Evolutionary conservation across 73 alveolate genomes (phyloP).

Genomic region (Tetrahymena thermophila): DNA sequence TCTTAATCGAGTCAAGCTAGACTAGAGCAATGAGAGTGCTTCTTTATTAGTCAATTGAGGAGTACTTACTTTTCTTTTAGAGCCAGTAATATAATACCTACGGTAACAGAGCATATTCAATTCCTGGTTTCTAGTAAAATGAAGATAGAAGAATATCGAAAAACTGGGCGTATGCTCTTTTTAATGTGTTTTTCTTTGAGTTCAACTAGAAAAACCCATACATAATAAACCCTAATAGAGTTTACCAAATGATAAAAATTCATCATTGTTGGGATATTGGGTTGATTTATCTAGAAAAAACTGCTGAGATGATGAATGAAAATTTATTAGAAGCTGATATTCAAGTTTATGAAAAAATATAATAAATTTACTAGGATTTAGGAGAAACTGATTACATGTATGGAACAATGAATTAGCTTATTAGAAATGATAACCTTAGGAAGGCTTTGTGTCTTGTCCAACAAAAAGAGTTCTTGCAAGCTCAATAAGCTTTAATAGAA

Average conservation of each 20-base stretch:
- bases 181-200: background rate
- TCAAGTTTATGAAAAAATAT: background rate
- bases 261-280: background rate
- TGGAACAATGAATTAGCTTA: background rate
- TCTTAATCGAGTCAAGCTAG: background rate
- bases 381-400: background rate
- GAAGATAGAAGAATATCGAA: background rate
- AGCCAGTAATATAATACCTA: background rate
- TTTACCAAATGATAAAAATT: background rate
- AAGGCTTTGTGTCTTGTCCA: background rate
- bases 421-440: background rate
- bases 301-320: background rate
- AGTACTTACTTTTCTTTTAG: background rate
- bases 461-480: background rate
- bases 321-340: background rate
- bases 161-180: background rate
- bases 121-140: background rate
- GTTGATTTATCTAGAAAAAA: background rate
- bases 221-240: background rate
- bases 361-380: background rate
- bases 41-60: background rate
- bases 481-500: background rate
- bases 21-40: background rate
- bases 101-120: background rate
- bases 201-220: background rate